Evolutionary conservation across 129 eudicot species (phyloP).

Genomic region (Flaveria bidentis): DNA sequence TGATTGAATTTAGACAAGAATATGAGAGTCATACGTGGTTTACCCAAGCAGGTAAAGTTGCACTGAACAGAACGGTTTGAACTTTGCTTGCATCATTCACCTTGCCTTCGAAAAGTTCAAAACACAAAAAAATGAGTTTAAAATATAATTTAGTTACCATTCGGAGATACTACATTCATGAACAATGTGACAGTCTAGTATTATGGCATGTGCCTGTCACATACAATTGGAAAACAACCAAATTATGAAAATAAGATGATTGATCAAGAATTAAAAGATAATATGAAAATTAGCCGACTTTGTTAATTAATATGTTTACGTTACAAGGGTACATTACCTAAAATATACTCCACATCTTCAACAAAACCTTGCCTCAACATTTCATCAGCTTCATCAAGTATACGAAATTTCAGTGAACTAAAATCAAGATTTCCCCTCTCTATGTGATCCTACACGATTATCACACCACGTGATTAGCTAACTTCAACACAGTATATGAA

Average conservation of each 20-base stretch:
- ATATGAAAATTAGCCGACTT: neutral
- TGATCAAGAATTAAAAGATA: neutral
- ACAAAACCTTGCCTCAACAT: constrained; percentile 94
- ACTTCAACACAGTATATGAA: neutral
- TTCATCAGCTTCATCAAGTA: constrained; percentile 95
- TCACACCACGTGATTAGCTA: neutral
- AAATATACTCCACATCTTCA: constrained; percentile 86
- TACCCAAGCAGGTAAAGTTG: constrained; percentile 85
- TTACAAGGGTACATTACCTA: constrained; percentile 45
- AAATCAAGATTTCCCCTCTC: constrained; percentile 78
- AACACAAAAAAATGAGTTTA: neutral
- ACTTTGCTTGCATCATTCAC: constrained; percentile 82
- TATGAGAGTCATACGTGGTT: constrained; percentile 56
- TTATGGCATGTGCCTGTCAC: constrained; percentile 5
- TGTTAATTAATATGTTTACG: neutral
- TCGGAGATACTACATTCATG: neutral
- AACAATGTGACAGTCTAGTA: constrained; percentile 1
- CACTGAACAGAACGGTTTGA: constrained; percentile 93
- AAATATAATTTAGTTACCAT: neutral
- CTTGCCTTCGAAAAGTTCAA: constrained; percentile 52
- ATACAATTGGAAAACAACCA: neutral
- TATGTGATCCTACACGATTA: constrained; percentile 61
- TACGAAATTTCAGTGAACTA: constrained; percentile 70
- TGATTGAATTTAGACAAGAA: neutral
- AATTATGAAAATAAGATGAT: neutral